Percentiles rank a stretch among this genome's conserved stretches.
phyloP scores from a whole-genome alignment of 2,329 filamentous ascomycete genomes.

The Grosmannia huntii region DNA sequence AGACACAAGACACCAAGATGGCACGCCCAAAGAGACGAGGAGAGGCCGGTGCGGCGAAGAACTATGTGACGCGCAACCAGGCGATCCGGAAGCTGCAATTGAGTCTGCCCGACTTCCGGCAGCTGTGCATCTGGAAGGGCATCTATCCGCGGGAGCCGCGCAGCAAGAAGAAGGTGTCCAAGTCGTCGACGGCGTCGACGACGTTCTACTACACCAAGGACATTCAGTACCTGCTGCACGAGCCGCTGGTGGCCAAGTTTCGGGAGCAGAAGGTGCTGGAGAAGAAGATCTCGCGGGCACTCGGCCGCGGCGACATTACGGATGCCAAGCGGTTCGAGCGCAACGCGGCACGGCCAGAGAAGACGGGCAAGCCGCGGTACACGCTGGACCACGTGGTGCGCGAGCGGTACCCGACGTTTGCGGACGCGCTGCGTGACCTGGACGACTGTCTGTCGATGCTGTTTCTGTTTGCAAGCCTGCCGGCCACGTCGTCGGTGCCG shows the following conservation, averaged over 20 bases:
- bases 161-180: constrained; percentile 93
- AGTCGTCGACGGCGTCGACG: constrained; percentile 77
- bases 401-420: constrained; percentile 94
- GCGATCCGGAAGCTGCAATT: constrained; percentile 97
- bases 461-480: constrained; percentile 93
- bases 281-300: constrained; percentile 90
- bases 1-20: too few relatives aligned
- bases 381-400: constrained; percentile 94
- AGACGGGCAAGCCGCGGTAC: constrained; percentile 79
- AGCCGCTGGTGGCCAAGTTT: constrained; percentile 88
- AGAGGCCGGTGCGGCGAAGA: constrained; percentile 84
- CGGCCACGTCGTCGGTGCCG: constrained; percentile 77
- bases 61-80: constrained; percentile 95
- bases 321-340: constrained; percentile 78
- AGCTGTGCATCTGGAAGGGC: constrained; percentile 98
- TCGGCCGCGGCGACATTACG: constrained; percentile 80
- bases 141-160: constrained; percentile 96
- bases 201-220: constrained; percentile 92
- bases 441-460: constrained; percentile 96
- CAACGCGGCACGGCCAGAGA: constrained; percentile 79
- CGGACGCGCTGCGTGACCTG: constrained; percentile 84
- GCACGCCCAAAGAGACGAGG: constrained; percentile 84
- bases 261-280: constrained; percentile 92
- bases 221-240: constrained; percentile 95
- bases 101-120: constrained; percentile 90